phyloP scores from a whole-genome alignment of 768 basidiomycete species.

The Piloderma croceum region DNA sequence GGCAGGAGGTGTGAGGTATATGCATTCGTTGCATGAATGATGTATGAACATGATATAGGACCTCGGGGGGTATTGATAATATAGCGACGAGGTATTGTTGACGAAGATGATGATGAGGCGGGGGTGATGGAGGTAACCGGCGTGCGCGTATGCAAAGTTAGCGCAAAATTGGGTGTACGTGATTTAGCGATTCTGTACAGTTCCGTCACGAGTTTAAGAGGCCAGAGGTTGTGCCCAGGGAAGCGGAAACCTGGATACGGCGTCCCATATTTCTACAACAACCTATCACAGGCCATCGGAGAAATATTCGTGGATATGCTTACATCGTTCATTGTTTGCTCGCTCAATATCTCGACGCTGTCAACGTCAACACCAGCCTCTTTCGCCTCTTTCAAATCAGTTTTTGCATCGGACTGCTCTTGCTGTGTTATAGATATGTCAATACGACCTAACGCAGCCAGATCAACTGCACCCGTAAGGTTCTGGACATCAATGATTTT shows the following conservation, averaged over 20 bases:
- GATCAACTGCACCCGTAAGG: constrained; percentile 49
- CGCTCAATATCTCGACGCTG: not conserved
- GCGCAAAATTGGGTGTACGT: constrained; percentile 27
- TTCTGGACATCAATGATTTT: constrained; percentile 40
- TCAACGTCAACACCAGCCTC: constrained; percentile 41
- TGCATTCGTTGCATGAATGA: constrained; percentile 85
- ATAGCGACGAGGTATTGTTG: not conserved
- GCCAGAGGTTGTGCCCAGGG: constrained; percentile 68
- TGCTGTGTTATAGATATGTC: constrained; percentile 42
- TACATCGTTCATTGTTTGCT: not conserved
- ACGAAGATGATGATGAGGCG: constrained; percentile 9
- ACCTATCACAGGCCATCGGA: too few relatives aligned
- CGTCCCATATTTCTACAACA: constrained; percentile 41
- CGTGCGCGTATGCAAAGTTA: constrained; percentile 68
- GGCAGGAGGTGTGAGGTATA: constrained; percentile 79
- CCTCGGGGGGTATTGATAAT: constrained; percentile 56
- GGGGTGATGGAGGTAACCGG: constrained; percentile 48
- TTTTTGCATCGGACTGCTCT: constrained; percentile 33
- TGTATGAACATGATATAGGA: constrained; percentile 46
- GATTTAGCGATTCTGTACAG: constrained; percentile 44
- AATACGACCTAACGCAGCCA: constrained; percentile 53
- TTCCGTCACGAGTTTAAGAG: constrained; percentile 72
- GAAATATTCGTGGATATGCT: constrained; percentile 20
- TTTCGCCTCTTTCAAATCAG: constrained; percentile 50
- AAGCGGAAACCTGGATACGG: constrained; percentile 46